Evolutionary conservation across 2,329 filamentous ascomycete genomes (phyloP).

Genomic region (Westerdykella sp.): DNA sequence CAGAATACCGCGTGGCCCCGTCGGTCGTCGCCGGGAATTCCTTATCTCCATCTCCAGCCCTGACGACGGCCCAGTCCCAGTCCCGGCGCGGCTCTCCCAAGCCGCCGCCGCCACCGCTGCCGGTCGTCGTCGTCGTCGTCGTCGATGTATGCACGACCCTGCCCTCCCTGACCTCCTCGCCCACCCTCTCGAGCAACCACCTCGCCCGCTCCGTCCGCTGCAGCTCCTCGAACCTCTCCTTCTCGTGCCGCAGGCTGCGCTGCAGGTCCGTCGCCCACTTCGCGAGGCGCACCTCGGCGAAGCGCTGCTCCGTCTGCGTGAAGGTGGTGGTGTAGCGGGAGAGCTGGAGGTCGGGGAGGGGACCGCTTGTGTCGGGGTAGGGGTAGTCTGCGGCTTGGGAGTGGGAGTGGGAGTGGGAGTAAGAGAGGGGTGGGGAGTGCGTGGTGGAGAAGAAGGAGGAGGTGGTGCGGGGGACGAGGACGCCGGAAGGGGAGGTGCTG

Average conservation of each 20-base stretch:
- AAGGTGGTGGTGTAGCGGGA: conserved; percentile 50
- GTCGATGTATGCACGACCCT: conserved; percentile 16
- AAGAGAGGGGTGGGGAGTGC: conserved; percentile 30
- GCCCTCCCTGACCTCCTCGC: conserved; percentile 51
- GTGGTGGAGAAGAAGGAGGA: conserved; percentile 31
- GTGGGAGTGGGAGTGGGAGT: conserved; percentile 16
- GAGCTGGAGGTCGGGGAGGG: conserved; percentile 28
- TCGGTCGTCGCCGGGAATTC: too few species aligned
- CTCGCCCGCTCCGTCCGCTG: conserved; percentile 56
- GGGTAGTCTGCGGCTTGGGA: too few species aligned
- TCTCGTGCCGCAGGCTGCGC: conserved; percentile 65
- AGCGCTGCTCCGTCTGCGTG: conserved; percentile 51
- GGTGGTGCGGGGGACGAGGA: conserved; percentile 32
- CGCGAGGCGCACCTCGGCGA: conserved; percentile 64
- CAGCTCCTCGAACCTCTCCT: conserved; percentile 60
- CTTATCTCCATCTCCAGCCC: conserved; percentile 11
- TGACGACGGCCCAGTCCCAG: conserved; percentile 32
- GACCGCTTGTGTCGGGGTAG: conserved; percentile 12
- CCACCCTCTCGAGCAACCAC: conserved; percentile 65
- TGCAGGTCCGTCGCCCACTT: conserved; percentile 81
- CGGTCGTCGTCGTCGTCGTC: not conserved
- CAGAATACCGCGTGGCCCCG: not conserved
- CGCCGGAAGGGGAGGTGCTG: conserved; percentile 33
- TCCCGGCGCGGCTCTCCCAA: too few species aligned
- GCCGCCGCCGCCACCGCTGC: conserved; percentile 11